These are phyloP conservation scores for Arachis stenosperma DNA, from an alignment of 306 rosid species.

Conservation along the genomic window DNA sequence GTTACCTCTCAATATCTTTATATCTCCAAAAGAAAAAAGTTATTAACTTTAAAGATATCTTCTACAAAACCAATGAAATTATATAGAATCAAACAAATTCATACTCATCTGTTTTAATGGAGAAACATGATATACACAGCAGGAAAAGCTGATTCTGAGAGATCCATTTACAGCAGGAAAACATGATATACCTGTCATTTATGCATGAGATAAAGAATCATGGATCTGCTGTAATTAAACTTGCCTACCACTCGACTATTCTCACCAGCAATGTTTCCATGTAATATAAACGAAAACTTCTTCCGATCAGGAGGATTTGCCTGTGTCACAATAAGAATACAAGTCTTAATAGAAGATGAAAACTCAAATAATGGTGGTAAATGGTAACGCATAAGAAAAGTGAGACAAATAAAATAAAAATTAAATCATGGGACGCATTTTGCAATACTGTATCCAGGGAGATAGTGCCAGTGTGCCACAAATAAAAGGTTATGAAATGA, in stretches of 20 bases:
- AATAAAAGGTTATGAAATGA: conserved; percentile 11
- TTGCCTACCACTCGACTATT: conserved; percentile 94
- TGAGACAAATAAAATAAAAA: conserved; percentile 24
- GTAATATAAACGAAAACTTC: conserved; percentile 84
- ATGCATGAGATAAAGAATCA: conserved; percentile 23
- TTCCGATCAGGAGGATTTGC: conserved; percentile 77
- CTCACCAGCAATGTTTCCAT: conserved; percentile 97
- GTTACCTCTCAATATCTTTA: conserved; percentile 4
- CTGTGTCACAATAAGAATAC: conserved; percentile 48
- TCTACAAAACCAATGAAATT: neutral
- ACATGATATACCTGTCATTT: conserved; percentile 62
- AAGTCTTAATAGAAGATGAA: conserved; percentile 29
- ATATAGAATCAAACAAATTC: neutral
- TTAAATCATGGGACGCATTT: neutral
- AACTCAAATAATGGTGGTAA: conserved; percentile 3
- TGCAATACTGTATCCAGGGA: neutral
- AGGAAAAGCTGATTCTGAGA: no score
- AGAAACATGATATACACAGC: no score
- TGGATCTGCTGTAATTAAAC: conserved; percentile 1
- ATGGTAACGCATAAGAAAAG: conserved; percentile 13
- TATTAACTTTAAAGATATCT: neutral
- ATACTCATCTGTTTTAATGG: neutral
- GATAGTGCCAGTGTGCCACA: neutral
- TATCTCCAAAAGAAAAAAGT: neutral
- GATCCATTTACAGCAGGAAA: neutral